phyloP scores from a whole-genome alignment of 1,284 basidiomycete genomes.

The Sporisorium graminicola region DNA sequence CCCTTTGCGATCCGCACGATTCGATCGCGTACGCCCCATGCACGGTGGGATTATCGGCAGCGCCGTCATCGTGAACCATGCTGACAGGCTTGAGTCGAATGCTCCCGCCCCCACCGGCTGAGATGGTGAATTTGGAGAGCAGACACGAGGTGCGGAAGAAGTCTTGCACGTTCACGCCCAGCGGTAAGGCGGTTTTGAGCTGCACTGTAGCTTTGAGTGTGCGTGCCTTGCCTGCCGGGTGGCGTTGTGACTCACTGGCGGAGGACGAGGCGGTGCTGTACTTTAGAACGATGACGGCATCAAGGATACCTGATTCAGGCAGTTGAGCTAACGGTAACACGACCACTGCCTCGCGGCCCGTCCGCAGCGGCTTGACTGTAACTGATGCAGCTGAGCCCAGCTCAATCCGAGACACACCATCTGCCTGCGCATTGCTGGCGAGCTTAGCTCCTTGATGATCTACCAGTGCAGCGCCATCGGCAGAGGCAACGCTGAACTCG shows the following conservation, averaged over 20 bases:
- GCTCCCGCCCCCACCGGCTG: slow-evolving; percentile 38
- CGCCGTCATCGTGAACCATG: slow-evolving; percentile 29
- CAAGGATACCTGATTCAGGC: slow-evolving; percentile 33
- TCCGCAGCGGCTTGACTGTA: slow-evolving; percentile 7
- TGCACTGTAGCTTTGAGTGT: slow-evolving; percentile 18
- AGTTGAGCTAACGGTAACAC: slow-evolving; percentile 34
- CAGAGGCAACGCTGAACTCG: slow-evolving; percentile 33
- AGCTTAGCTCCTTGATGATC: slow-evolving; percentile 7
- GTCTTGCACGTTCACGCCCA: slow-evolving; percentile 69
- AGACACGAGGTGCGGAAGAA: slow-evolving; percentile 59
- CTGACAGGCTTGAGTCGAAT: slow-evolving; percentile 39
- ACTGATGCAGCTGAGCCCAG: not conserved
- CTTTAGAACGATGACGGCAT: slow-evolving; percentile 25
- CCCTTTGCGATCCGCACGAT: not conserved
- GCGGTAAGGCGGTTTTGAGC: slow-evolving; percentile 52
- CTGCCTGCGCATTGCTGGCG: not conserved
- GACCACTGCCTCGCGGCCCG: slow-evolving; percentile 9
- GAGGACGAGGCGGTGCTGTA: slow-evolving; percentile 21
- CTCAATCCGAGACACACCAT: not conserved
- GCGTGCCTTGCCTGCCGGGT: slow-evolving; percentile 23
- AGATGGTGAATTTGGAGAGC: slow-evolving; percentile 62
- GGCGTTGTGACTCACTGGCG: not conserved
- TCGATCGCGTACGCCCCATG: slow-evolving; percentile 17
- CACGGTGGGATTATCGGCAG: too few species aligned
- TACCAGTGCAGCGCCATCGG: slow-evolving; percentile 14